Evolutionary conservation across 2,329 filamentous ascomycete species (phyloP), one percentile per base, ranked within the genome.

Genomic region (Fusarium pilosicola): DNA sequence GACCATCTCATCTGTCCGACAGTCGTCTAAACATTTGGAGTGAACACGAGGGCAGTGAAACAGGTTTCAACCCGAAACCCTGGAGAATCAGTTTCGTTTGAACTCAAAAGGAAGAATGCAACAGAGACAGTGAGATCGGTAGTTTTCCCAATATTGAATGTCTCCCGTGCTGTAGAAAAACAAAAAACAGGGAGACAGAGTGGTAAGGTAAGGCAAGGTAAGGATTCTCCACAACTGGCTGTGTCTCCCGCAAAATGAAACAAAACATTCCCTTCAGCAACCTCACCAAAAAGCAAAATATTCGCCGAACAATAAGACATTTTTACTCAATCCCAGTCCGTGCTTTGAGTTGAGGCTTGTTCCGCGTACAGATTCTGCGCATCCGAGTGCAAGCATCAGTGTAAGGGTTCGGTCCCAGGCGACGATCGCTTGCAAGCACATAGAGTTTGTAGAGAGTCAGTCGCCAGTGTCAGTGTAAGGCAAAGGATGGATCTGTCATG

Each of bases 371-470:
- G 32, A 26, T 34, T 49, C 48, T 68, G 49, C 64, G 28, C 26
- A 52, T 68, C 30, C 59, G 42, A 51, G 48, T 39, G 24, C 49
- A 34, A 67, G 48, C 41, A 46, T 66, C 70, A 62, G 58, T 54
- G 54, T 18, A 70, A 55, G 46, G 56, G 51, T 45, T 65, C 60
- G n/a, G 54, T 46, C 74, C 74, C 68, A 48, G 75, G 30, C 64
- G 73, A 74, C 65, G 73, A 77, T 77, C 75, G 55, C 65, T 26
- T 26, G 30, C 30, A 28, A 56, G 65, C 62, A 44, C 57, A 67
- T 57, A 60, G 70, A 38, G 56, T 54, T 56, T 45, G 45, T 57
- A 55, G 63, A 62, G 61, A 61, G 65, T 54, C 51, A 54, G 51
- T 32, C 46, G 15, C 28, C 22, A 18, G 46, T 49, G 48, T 32